Evolutionary conservation across 306 rosid genomes (phyloP), one percentile per base, ranked within the genome.

Genomic region (Lathyrus aphaca): DNA sequence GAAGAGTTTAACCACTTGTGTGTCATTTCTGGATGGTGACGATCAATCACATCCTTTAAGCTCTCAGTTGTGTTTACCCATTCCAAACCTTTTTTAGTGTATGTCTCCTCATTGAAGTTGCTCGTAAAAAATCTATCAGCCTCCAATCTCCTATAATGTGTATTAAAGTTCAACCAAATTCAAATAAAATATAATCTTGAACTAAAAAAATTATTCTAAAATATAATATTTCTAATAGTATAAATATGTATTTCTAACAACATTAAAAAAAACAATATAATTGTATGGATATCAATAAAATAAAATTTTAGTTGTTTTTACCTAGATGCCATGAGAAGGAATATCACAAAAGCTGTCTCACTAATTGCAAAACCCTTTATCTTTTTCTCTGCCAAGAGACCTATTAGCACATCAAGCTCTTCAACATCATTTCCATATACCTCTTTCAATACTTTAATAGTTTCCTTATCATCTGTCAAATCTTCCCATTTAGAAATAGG

Each of bases 351-450:
- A 50, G 89, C 92, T 0, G 89, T 80, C 61, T 87, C 89, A 6
- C 89, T 82, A 9, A 87, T 87, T 14, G 89, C 92, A 71, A 87
- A 87, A 0, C 89, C 89, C 50, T 75, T 82, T n/a, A 87, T 87
- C 79, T 87, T 87, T 59, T 82, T 87, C 78, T 84, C 89, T 2
- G 92, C 92, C 87, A 87, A 78, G 42, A 82, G 87, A 17, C 92
- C 92, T 17, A 87, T 87, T 0, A 80, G 67, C 1, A 73, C 6
- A 74, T 87, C 92, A 15, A 87, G 84, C 63, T 80, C 70, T 14
- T 87, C 92, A 81, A 87, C 87, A 64, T 87, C 84, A 71, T 73
- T 76, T 9, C 84, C 87, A 10, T 87, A 87, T n/a, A 87, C 80
- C 16, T 87, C 87, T 18, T 71, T 19, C n/a, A 87, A 51, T 6